These are phyloP conservation scores for Sporothrix pallida DNA, from an alignment of 2,329 filamentous ascomycete genomes.

Conservation along the genomic window DNA sequence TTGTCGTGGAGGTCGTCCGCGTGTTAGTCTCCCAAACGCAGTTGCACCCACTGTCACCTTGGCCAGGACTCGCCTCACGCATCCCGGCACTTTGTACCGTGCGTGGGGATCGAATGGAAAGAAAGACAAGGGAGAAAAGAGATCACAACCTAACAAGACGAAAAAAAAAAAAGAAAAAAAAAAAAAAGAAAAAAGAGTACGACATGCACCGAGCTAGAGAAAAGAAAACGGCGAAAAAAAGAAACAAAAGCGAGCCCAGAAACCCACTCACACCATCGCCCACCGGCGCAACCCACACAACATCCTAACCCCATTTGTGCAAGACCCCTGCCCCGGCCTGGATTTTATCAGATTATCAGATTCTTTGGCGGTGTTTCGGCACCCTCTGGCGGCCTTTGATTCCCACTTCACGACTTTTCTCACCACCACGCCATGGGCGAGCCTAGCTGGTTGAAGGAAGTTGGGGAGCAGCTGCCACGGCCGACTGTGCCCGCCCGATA, in stretches of 20 bases:
- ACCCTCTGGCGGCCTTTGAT: background rate
- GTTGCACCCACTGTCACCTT: background rate
- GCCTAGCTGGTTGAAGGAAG: background rate
- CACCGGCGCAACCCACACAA: background rate
- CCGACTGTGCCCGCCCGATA: constrained; percentile 8
- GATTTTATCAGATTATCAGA: constrained; percentile 16
- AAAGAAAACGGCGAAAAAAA: background rate
- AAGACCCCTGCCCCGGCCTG: background rate
- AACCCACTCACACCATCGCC: background rate
- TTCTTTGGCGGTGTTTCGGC: background rate
- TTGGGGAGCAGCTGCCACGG: background rate
- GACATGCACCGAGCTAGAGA: background rate
- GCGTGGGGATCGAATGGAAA: background rate
- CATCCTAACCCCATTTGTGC: constrained; percentile 8
- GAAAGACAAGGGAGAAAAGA: background rate
- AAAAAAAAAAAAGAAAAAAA: background rate
- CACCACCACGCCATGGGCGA: constrained; percentile 6
- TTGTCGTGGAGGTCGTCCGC: background rate
- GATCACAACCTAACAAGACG: background rate
- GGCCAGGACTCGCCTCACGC: background rate
- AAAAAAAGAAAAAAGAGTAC: background rate
- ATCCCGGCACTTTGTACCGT: constrained; percentile 1
- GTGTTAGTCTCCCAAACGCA: background rate
- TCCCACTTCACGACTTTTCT: background rate
- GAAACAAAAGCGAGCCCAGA: background rate